phyloP scores from a whole-genome alignment of 1,284 basidiomycete species.

The Fistulinella cinereoalba region DNA sequence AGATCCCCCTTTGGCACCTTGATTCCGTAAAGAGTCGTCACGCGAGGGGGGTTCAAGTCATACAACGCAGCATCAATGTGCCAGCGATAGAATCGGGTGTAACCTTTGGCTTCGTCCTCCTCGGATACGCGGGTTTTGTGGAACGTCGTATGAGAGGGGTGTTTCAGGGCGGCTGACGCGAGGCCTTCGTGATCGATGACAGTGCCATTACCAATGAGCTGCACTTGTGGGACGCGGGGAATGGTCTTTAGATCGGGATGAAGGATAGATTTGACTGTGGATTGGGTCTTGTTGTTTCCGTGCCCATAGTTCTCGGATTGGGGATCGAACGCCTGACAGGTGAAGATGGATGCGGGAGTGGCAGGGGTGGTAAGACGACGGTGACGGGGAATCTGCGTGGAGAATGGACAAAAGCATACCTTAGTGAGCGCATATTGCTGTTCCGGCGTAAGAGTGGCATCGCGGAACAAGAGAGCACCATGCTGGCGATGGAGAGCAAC shows the following conservation, averaged over 20 bases:
- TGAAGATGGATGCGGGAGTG: background rate
- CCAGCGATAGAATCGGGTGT: conserved; percentile 89
- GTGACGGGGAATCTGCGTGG: background rate
- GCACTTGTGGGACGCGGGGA: conserved; percentile 80
- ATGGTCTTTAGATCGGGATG: conserved; percentile 87
- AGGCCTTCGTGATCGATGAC: conserved; percentile 79
- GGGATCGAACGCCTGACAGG: conserved; percentile 66
- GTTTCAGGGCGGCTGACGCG: conserved; percentile 64
- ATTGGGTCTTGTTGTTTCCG: conserved; percentile 79
- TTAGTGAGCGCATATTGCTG: conserved; percentile 83
- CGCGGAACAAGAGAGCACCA: conserved; percentile 70
- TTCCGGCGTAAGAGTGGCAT: conserved; percentile 69
- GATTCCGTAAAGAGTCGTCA: conserved; percentile 86
- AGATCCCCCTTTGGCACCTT: conserved; percentile 64
- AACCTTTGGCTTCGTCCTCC: conserved; percentile 73
- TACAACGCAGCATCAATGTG: conserved; percentile 95
- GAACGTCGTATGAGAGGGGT: conserved; percentile 87
- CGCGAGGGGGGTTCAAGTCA: conserved; percentile 81
- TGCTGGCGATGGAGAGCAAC: conserved; percentile 46
- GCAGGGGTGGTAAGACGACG: background rate
- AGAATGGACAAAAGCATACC: conserved; percentile 36
- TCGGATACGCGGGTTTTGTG: conserved; percentile 80
- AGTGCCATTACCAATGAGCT: conserved; percentile 78
- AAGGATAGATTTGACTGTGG: conserved; percentile 70
- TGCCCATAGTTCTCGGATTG: conserved; percentile 73